Evolutionary conservation across 768 basidiomycete species (phyloP).

Genomic region (Podaxis sp.): DNA sequence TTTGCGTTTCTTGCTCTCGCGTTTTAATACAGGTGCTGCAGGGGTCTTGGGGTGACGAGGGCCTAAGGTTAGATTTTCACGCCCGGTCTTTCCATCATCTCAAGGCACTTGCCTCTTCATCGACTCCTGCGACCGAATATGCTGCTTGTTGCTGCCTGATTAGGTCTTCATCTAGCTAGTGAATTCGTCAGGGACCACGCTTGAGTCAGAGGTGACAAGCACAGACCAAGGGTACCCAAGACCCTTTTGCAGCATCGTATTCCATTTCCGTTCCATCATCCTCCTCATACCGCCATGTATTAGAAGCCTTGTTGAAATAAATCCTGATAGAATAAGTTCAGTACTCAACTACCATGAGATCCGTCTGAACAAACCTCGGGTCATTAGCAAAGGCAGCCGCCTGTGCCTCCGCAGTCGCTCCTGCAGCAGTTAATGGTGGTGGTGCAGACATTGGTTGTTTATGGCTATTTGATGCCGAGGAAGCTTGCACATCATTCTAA

Average conservation of each 20-base stretch:
- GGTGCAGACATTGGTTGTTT: constrained; percentile 47
- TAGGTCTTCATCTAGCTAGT: constrained; percentile 83
- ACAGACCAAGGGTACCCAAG: constrained; percentile 86
- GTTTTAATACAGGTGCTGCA: constrained; percentile 82
- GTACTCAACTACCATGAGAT: constrained; percentile 19
- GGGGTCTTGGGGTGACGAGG: constrained; percentile 57
- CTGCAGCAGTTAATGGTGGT: constrained; percentile 51
- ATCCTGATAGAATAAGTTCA: constrained; percentile 44
- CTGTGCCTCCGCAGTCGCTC: constrained; percentile 54
- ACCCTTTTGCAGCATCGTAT: constrained; percentile 72
- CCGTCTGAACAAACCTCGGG: constrained; percentile 48
- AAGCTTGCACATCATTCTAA: background rate
- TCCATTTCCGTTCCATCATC: constrained; percentile 91
- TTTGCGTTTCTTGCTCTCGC: constrained; percentile 78
- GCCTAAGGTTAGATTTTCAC: constrained; percentile 17
- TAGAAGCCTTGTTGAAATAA: constrained; percentile 71
- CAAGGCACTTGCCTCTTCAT: constrained; percentile 74
- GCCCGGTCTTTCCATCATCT: constrained; percentile 10
- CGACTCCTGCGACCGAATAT: constrained; percentile 89
- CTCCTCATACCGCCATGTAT: constrained; percentile 88
- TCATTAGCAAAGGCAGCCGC: constrained; percentile 77
- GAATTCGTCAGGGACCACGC: constrained; percentile 11
- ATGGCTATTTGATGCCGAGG: constrained; percentile 34
- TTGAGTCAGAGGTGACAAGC: background rate
- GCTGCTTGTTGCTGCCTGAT: constrained; percentile 91